A percentile compares a stretch with the other conserved stretches of the same genome.
Evolutionary conservation across 106 monocot genomes (phyloP).

Genomic region (Dendrobium catenatum): DNA sequence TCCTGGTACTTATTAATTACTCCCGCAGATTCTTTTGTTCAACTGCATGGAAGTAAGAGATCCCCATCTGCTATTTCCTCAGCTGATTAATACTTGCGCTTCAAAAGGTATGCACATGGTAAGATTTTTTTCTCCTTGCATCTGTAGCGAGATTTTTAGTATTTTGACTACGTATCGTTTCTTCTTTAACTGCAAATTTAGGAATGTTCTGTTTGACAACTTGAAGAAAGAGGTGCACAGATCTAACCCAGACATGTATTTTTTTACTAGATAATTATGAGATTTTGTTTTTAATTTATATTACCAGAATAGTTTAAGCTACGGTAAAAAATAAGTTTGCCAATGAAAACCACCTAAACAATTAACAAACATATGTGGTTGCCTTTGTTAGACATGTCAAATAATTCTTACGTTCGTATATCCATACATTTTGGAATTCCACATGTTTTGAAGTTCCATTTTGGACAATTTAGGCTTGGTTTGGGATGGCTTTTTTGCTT

Average conservation of each 20-base stretch:
- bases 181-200: not conserved
- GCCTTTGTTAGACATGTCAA: not conserved
- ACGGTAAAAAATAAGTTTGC: not conserved
- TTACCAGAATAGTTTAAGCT: not conserved
- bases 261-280: not conserved
- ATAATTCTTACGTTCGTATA: not conserved
- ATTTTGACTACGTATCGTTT: not conserved
- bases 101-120: slow-evolving; percentile 41
- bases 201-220: not conserved
- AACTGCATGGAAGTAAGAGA: slow-evolving; percentile 96
- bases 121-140: not conserved
- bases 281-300: not conserved
- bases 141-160: not conserved
- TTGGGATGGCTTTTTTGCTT: no score
- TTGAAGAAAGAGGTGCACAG: not conserved
- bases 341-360: not conserved
- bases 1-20: not conserved
- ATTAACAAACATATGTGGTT: not conserved
- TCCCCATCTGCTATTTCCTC: slow-evolving; percentile 65
- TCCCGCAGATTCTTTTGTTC: slow-evolving; percentile 75
- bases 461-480: not conserved
- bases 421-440: not conserved
- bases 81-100: slow-evolving; percentile 44
- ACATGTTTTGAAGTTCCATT: not conserved
- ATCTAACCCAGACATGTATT: not conserved